Conservation (phyloP, 768 basidiomycete species). For the Amanita rubescens region DNA sequence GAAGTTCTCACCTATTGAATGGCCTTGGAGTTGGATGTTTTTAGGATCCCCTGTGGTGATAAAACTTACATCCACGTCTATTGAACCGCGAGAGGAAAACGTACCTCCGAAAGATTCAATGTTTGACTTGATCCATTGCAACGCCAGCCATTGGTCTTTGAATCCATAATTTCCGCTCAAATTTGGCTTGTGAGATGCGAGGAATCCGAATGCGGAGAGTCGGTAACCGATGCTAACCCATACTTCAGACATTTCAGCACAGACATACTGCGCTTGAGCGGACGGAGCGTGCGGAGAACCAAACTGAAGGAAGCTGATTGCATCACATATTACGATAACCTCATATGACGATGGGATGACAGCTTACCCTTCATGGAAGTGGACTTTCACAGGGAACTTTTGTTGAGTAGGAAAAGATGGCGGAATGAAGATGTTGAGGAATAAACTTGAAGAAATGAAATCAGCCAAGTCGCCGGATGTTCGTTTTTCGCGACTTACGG, state of each 20-base stretch:
- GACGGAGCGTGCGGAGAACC: conserved; percentile 61
- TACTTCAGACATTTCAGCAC: conserved; percentile 57
- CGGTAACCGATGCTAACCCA: conserved; percentile 77
- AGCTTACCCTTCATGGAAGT: conserved; percentile 71
- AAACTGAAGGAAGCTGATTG: conserved; percentile 63
- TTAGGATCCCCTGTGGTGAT: conserved; percentile 44
- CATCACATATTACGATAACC: not conserved
- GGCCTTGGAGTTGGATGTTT: conserved; percentile 55
- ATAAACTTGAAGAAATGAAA: conserved; percentile 37
- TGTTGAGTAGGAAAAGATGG: conserved; percentile 38
- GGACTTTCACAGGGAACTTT: conserved; percentile 59
- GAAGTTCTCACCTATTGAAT: conserved; percentile 56
- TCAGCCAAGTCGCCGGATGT: not conserved
- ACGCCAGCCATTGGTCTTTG: conserved; percentile 75
- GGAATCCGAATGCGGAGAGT: conserved; percentile 69
- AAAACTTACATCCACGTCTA: not conserved
- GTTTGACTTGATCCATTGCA: conserved; percentile 67
- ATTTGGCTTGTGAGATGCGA: conserved; percentile 55
- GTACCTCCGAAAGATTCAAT: conserved; percentile 63
- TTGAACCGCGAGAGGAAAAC: not conserved
- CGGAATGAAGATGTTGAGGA: conserved; percentile 58
- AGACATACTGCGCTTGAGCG: conserved; percentile 59
- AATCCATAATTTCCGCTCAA: conserved; percentile 75
- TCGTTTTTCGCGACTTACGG: conserved; percentile 38
- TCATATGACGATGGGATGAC: too few relatives aligned